phyloP scores from a whole-genome alignment of 768 basidiomycete genomes.

The Gloeopeniophorella convolvens region DNA sequence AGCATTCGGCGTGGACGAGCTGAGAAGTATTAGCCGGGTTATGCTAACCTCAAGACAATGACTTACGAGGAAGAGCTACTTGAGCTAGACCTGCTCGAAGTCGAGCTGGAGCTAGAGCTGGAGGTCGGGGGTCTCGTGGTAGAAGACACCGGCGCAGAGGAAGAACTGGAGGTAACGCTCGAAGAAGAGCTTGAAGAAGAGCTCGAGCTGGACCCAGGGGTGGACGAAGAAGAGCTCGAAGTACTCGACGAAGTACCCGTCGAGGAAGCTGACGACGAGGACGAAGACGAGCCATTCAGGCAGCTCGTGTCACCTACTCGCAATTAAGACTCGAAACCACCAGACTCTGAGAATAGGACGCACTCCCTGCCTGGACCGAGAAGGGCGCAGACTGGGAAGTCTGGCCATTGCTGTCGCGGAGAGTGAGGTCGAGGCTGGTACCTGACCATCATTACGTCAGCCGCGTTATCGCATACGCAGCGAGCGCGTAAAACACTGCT shows the following conservation, averaged over 20 bases:
- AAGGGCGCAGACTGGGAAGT: slow-evolving; percentile 46
- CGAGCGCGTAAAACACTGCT: slow-evolving; percentile 15
- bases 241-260: no score
- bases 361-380: slow-evolving; percentile 35
- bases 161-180: no score
- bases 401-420: slow-evolving; percentile 56
- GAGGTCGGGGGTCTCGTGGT: no score
- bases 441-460: slow-evolving; percentile 28
- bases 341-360: slow-evolving; percentile 6
- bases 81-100: no score
- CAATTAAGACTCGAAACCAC: background rate
- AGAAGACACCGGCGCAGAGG: no score
- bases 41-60: slow-evolving; percentile 4
- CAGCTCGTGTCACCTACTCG: slow-evolving; percentile 33
- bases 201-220: no score
- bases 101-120: no score
- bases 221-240: no score
- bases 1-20: slow-evolving; percentile 26
- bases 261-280: background rate
- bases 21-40: slow-evolving; percentile 6
- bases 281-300: slow-evolving; percentile 21
- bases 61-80: no score
- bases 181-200: no score
- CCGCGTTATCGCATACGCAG: background rate
- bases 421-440: slow-evolving; percentile 46